Base-by-base conservation (phyloP, 1,284 basidiomycete genomes). In the Cryptococcus wingfieldii region DNA sequence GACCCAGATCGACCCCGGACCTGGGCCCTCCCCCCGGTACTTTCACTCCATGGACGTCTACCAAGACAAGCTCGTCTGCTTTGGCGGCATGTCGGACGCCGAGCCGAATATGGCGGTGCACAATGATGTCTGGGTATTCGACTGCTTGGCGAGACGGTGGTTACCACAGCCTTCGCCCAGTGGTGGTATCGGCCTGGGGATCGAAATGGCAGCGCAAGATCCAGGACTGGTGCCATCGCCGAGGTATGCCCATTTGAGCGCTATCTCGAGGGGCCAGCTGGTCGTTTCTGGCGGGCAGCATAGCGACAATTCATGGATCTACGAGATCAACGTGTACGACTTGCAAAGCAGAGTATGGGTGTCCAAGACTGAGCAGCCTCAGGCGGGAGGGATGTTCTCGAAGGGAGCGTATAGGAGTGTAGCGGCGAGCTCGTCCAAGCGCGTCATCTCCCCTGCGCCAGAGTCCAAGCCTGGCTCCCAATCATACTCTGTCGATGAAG, bases 231-330 rank as follows among this genome's bases (percentile, higher is more conserved):
- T 83, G 14, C 89, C 90, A 1, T 86, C 86, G 38, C 85, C 90
- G 16, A 86, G 92, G 58, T 96, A 95, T 71, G 92, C 92, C 6
- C 92, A 96, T 72, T 81, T 95, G 14, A 91, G 89, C 34, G 86
- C 89, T 9, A 82, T 94, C 44, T 87, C 89, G 10, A 81, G 86
- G 6, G 84, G 88, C 70, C 82, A 86, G 41, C 82, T 98, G n/a
- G 87, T 94, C 74, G 83, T 98, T 67, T 90, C 95, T 52, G 94
- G 94, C 9, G 94, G 94, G 4, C 94, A 97, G 72, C 90, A 96
- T 71, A 62, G 78, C 7, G 71, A 75, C 50, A 81, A 81, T 59
- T 72, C 77, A 56, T 93, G 91, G 70, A 86, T 89, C 46, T 91
- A 94, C 72, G 90, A 95, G 64, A 83, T 93, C 55, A 88, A 89